Evolutionary conservation across 768 basidiomycete genomes (phyloP).

Genomic region (Suillus americanus): DNA sequence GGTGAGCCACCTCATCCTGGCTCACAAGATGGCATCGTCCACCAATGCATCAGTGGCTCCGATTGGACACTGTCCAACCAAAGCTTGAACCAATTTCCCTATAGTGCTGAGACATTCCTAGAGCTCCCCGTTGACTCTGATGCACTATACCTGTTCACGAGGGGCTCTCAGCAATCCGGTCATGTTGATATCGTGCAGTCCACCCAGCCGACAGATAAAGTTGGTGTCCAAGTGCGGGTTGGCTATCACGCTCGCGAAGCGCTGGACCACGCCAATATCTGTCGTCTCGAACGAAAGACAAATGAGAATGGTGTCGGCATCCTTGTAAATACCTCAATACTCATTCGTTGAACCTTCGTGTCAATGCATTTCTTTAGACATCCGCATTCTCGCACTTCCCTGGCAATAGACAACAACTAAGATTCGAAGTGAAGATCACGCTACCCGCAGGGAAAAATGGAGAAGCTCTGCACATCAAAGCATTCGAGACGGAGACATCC

Average conservation of each 20-base stretch:
- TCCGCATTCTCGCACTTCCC: conserved; percentile 17
- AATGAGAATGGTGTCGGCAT: conserved; percentile 32
- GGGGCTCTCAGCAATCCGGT: conserved; percentile 29
- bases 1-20: background rate
- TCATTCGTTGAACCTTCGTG: background rate
- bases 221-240: conserved; percentile 29
- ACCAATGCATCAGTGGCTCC: conserved; percentile 16
- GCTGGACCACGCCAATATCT: conserved; percentile 29
- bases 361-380: conserved; percentile 29
- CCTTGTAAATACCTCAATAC: conserved; percentile 25
- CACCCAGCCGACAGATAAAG: conserved; percentile 23
- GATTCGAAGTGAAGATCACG: conserved; percentile 36
- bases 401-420: conserved; percentile 18
- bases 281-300: conserved; percentile 25
- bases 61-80: conserved; percentile 18
- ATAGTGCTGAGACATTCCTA: conserved; percentile 27
- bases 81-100: conserved; percentile 17
- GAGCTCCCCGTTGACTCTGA: conserved; percentile 32
- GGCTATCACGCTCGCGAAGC: conserved; percentile 17
- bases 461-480: conserved; percentile 35
- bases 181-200: conserved; percentile 30
- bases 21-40: conserved; percentile 4
- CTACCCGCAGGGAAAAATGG: conserved; percentile 33
- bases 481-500: conserved; percentile 42
- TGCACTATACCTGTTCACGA: conserved; percentile 29